A percentile compares a stretch with the other conserved stretches of the same genome.
phyloP scores from a whole-genome alignment of 2,329 filamentous ascomycete genomes.

The Botrytis aclada region DNA sequence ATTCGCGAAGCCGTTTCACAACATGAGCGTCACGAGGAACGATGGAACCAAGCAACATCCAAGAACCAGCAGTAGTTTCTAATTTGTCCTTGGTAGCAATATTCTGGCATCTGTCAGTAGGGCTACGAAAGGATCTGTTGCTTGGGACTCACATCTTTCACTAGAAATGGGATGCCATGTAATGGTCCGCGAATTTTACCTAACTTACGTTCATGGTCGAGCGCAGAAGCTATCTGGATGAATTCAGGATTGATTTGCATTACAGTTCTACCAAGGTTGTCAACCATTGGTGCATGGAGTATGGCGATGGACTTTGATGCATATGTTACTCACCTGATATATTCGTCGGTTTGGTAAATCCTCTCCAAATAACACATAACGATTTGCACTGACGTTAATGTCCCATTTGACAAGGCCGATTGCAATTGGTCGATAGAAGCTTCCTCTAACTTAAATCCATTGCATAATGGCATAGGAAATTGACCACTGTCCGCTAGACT shows the following conservation, averaged over 20 bases:
- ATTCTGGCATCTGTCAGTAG: conserved; percentile 40
- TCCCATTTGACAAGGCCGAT: conserved; percentile 50
- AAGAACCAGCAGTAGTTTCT: conserved; percentile 71
- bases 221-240: conserved; percentile 55
- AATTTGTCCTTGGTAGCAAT: conserved; percentile 66
- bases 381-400: conserved; percentile 56
- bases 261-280: conserved; percentile 45
- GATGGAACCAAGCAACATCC: conserved; percentile 61
- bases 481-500: conserved; percentile 30
- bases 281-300: conserved; percentile 2
- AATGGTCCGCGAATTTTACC: conserved; percentile 61
- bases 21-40: conserved; percentile 68
- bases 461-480: conserved; percentile 63
- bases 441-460: conserved; percentile 61
- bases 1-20: conserved; percentile 57
- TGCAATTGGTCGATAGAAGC: conserved; percentile 68
- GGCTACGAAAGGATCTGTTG: not conserved
- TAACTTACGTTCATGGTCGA: conserved; percentile 57
- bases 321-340: conserved; percentile 52
- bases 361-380: conserved; percentile 61
- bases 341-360: conserved; percentile 59
- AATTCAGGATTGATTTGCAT: conserved; percentile 68
- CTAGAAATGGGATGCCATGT: conserved; percentile 71
- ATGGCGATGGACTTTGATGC: not conserved
- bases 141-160: conserved; percentile 55